Evolutionary conservation across 345 rosid genomes (phyloP).

Genomic region (Odontarrhena argentea): DNA sequence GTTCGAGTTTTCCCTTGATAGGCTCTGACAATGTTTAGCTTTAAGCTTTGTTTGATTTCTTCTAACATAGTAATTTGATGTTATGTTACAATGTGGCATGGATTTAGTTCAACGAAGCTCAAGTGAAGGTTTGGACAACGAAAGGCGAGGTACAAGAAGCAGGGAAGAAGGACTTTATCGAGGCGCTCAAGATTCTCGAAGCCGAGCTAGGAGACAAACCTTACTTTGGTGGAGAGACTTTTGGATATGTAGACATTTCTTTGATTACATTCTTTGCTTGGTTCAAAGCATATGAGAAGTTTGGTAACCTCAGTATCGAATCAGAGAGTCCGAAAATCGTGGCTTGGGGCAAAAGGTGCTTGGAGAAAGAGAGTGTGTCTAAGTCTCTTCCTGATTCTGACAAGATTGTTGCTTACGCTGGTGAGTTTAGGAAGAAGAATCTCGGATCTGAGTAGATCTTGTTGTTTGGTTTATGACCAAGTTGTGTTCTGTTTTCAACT

Average conservation of each 20-base stretch:
- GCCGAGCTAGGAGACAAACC: slow-evolving; percentile 38
- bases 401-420: slow-evolving; percentile 21
- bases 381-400: slow-evolving; percentile 33
- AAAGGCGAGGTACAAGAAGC: slow-evolving; percentile 34
- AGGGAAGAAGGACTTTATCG: slow-evolving; percentile 33
- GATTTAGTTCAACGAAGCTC: slow-evolving; percentile 14
- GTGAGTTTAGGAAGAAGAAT: slow-evolving; percentile 28
- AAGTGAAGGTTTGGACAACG: slow-evolving; percentile 26
- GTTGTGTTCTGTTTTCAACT: slow-evolving; percentile 6
- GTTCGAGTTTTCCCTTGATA: neutral
- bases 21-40: neutral
- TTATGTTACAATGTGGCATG: neutral
- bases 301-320: slow-evolving; percentile 37
- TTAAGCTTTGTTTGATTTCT: neutral
- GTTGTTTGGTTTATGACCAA: neutral
- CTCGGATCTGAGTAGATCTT: slow-evolving; percentile 16
- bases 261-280: slow-evolving; percentile 31
- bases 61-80: neutral
- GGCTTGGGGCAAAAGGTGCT: slow-evolving; percentile 36
- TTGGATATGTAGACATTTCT: slow-evolving; percentile 35
- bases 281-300: slow-evolving; percentile 36
- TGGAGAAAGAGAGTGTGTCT: slow-evolving; percentile 40
- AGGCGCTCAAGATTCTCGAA: slow-evolving; percentile 32
- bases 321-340: slow-evolving; percentile 37
- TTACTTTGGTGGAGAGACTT: slow-evolving; percentile 36